Evolutionary conservation across 768 basidiomycete species (phyloP).

Genomic region (Galerina sulciceps): DNA sequence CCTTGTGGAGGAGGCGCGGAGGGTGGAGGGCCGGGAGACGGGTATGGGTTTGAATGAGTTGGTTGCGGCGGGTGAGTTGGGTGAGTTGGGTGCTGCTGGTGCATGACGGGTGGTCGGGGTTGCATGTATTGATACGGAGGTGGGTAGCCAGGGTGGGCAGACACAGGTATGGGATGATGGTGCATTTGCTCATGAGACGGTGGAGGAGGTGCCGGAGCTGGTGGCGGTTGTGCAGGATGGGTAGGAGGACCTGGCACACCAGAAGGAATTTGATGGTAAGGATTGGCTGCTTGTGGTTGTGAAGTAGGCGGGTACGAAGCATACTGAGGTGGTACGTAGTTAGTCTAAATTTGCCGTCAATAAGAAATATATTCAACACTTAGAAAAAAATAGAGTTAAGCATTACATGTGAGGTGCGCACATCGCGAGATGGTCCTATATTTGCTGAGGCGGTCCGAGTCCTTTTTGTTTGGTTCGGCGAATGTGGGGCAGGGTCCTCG

Average conservation of each 20-base stretch:
- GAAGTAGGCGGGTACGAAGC: constrained; percentile 39
- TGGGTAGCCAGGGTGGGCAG: constrained; percentile 39
- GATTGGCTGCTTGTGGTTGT: constrained; percentile 33
- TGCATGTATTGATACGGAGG: constrained; percentile 33
- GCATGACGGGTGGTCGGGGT: constrained; percentile 30
- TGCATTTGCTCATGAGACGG: constrained; percentile 49
- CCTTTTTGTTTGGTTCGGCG: constrained; percentile 47
- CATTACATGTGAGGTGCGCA: constrained; percentile 56
- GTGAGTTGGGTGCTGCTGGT: constrained; percentile 35
- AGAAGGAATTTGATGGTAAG: constrained; percentile 34
- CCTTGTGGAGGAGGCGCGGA: constrained; percentile 44
- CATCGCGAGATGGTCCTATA: constrained; percentile 43
- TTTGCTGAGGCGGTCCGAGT: constrained; percentile 42
- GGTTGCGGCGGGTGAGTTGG: constrained; percentile 37
- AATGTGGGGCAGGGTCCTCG: constrained; percentile 42
- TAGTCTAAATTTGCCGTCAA: constrained; percentile 27
- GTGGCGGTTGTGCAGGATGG: constrained; percentile 30
- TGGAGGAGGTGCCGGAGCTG: constrained; percentile 28
- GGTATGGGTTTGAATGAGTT: constrained; percentile 47
- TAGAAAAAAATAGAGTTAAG: constrained; percentile 11
- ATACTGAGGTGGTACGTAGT: constrained; percentile 47
- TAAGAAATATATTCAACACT: constrained; percentile 1
- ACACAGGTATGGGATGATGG: constrained; percentile 38
- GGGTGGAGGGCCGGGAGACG: constrained; percentile 45
- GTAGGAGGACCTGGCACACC: constrained; percentile 26